phyloP scores from a whole-genome alignment of 352 stramenopile genomes.

The Plasmopara viticola region DNA sequence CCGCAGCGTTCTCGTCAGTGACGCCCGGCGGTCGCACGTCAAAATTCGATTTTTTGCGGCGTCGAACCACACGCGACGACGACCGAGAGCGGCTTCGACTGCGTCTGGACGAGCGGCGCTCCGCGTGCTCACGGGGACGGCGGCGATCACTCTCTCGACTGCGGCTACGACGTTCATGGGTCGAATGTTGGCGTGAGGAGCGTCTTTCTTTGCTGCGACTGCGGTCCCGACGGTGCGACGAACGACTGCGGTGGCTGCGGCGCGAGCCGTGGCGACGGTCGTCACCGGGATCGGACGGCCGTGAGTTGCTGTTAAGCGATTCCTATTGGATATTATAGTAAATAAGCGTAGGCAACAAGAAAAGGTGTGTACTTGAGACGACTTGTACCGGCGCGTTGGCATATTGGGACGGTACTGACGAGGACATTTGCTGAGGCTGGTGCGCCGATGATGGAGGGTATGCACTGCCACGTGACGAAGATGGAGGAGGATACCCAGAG shows the following conservation, averaged over 20 bases:
- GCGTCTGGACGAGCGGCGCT: constrained; percentile 37
- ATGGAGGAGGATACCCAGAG: constrained; percentile 3
- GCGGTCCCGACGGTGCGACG: constrained; percentile 29
- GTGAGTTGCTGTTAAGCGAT: constrained; percentile 13
- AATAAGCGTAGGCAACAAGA: neutral
- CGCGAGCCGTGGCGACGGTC: constrained; percentile 26
- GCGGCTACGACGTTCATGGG: constrained; percentile 34
- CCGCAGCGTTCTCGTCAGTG: constrained; percentile 75
- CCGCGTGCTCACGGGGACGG: constrained; percentile 27
- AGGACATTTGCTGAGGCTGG: constrained; percentile 16
- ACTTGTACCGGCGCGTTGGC: constrained; percentile 45
- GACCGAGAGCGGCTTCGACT: constrained; percentile 44
- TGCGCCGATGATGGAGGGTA: constrained; percentile 11
- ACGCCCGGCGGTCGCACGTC: constrained; percentile 74
- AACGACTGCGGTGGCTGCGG: constrained; percentile 39
- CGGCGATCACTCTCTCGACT: constrained; percentile 31
- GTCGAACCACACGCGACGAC: constrained; percentile 38
- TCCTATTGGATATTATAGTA: constrained; percentile 11
- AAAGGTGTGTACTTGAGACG: neutral
- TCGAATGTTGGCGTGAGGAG: constrained; percentile 37
- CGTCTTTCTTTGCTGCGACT: constrained; percentile 34
- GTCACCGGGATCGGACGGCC: constrained; percentile 8
- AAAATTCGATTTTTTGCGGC: constrained; percentile 77
- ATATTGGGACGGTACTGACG: constrained; percentile 42
- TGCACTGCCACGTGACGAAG: constrained; percentile 11